Evolutionary conservation across 345 rosid genomes (phyloP), one percentile per base, ranked within the genome.

Genomic region (Salix suchowensis): DNA sequence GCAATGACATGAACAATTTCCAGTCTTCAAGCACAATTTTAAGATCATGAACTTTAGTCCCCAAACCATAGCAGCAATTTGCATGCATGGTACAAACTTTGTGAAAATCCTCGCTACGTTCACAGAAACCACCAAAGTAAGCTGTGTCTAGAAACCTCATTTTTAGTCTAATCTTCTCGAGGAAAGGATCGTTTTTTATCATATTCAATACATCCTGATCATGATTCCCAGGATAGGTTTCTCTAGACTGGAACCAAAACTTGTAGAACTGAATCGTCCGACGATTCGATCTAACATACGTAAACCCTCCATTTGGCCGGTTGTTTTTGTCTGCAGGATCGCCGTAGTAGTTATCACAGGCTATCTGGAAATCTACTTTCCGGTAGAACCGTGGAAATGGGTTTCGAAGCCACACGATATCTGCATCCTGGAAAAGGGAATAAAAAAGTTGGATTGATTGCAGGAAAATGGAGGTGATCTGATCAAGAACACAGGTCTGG

Each of bases 41-140:
- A 15, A 94, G 91, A 77, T 92, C 96, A 73, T 76, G 76, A 70
- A 94, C 68, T 79, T 91, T 94, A 65, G 70, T 87, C n/a, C 81
- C 76, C 64, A 89, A 66, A 21, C 97, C 98, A 68, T 83, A 50
- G 39, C 98, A 94, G 72, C 97, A 94, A 81, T 94, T 94, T 24
- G 91, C 97, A 77, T 94, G 97, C 94, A 94, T 88, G 0, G 97
- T 94, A 73, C 95, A 94, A 21, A 87, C 91, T 28, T 80, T 39
- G 70, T 86, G 86, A 37, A 92, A 78, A 71, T 94, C 91, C 80
- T 46, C 82, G 77, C 89, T 80, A 0, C 83, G 81, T 76, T 91
- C 84, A 75, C 95, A 94, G 72, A 94, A 90, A 66, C 97, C 98
- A 28, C 94, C 92, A 68, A 91, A 85, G 62, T 83, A 88, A 21